Evolutionary conservation across 306 rosid species (phyloP), one percentile per base, ranked within the genome.

Genomic region (Hippophae tibetana): DNA sequence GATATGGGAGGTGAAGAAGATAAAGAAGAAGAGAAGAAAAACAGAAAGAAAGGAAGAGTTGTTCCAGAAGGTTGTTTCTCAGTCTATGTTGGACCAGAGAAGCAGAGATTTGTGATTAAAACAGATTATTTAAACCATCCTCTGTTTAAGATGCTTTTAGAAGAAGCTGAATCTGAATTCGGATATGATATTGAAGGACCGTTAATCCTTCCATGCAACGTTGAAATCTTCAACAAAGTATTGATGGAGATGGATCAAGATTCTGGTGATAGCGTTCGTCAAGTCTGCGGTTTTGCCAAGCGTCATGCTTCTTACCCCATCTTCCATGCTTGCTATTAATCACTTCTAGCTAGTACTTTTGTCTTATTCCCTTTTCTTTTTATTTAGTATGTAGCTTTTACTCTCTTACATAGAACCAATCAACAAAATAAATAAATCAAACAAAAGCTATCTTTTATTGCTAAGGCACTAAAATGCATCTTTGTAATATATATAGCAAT

Each of bases 111-210:
- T 49, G 85, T 81, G 58, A 79, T 90, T 41, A 79, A 68, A 70
- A 66, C 95, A 0, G 90, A 84, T 57, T 78, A 75, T 13, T 82
- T 79, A 0, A 90, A 90, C 65, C 97, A 90, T 47, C 90, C 90
- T 14, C 75, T 86, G 61, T 86, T 90, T 77, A 79, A 82, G 78
- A 75, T 76, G 73, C 66, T 90, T 8, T 75, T 90, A 5, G 95
- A 90, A 61, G 97, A 90, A 57, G 97, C 97, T 0, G 97, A 86
- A 63, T 83, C 82, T 0, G 97, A 90, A 47, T 90, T 82, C 49
- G 97, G 95, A 1, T 81, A 77, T 46, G 70, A 49, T 49, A 79
- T 78, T 23, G 80, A 84, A 58, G 97, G 95, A n/a, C 95, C 97
- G n/a, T 69, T 90, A 0, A 65, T 58, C 4, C 86, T 90, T 61